Base-by-base conservation (phyloP, 2,329 filamentous ascomycete species). In the Cladosporium velox region DNA sequence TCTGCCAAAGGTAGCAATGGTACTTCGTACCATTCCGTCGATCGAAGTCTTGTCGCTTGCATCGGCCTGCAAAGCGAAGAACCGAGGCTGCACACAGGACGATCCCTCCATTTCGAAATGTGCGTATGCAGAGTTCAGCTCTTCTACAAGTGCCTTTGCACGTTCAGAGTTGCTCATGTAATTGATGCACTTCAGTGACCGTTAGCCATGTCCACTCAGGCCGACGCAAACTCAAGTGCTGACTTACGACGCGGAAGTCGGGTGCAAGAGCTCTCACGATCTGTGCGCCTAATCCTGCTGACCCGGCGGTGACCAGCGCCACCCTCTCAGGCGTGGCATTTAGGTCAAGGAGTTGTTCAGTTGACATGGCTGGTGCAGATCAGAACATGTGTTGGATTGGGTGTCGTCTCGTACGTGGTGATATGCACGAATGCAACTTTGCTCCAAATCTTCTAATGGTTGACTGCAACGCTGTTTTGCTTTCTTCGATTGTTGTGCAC, bases 141-240 rank as follows among this genome's bases (percentile, higher is more conserved):
- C 51, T 8, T 54, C 28, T 14, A 54, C 15, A 7, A 54, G 51
- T n/a, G 51, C 28, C 21, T 21, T 6, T 10, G 51, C 51, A 11
- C 51, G 51, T 12, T 30, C 51, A 21, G 51, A 28, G 30, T 54
- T 54, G 28, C n/a, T 54, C 51, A 54, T 54, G 51, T 54, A 54
- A 14, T 54, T 54, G 51, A 54, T 54, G 18, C 51, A 54, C 51
- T 54, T 4, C 18, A 4, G 10, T 14, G 15, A 21, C 8, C 4
- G 15, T 54, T 15, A 54, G 51, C n/a, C 7, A 44, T n/a, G 6
- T 32, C 51, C 11, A 3, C 1, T 10, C 32, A 11, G 15, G 34
- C 26, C 18, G 28, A 28, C 8, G 1, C 14, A 12, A 30, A 24
- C 2, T 18, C 21, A 6, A 54, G 12, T 54, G 51, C 4, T 18